Base-by-base conservation (phyloP, 106 monocot species). In the Platanthera zijinensis region DNA sequence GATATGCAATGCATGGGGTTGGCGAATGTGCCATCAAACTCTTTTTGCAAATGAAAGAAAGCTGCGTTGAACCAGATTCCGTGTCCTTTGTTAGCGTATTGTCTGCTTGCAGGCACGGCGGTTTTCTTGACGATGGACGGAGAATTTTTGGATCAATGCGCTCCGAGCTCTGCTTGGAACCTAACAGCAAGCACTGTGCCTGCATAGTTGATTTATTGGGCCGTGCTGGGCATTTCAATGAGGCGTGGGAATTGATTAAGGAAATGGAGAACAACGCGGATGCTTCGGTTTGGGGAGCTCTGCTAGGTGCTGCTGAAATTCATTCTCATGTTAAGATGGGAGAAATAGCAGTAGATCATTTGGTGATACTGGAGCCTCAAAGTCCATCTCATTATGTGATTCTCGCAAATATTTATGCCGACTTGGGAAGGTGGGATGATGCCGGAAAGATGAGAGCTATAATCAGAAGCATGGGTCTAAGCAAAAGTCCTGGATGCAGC, bases 31-130 rank as follows among this genome's bases (percentile, higher is more conserved):
- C 87, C 30, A 63, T 89, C 48, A 71, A 50, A 3, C 72, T 95
- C 48, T 95, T 91, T 79, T 61, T 48, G n/a, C 63, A 83, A 48
- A 87, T 95, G 85, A 79, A 74, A 71, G 46, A 77, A 19, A 80
- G 51, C 6, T 17, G 64, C 49, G 56, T 89, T 25, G 14, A 53
- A 28, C 56, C 77, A 17, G 85, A 95, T 80, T 69, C 78, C 46
- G 69, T 91, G 12, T 87, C 94, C 0, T 87, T 87, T 47, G 50
- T 95, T 8, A 75, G 84, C 7, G 79, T 83, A 39, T 77, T 95
- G 67, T 95, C 94, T 75, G 94, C 91, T 72, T 95, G 91, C 75
- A 80, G 91, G 59, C 91, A 95, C 73, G 85, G 78, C 0, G 94
- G 94, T 56, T 76, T 89, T 76, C 71, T 95, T 71, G 81, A 78